A percentile compares a stretch with the other conserved stretches of the same genome.
Conservation (phyloP, 345 rosid species). For the Gossypium rotundifolium region DNA sequence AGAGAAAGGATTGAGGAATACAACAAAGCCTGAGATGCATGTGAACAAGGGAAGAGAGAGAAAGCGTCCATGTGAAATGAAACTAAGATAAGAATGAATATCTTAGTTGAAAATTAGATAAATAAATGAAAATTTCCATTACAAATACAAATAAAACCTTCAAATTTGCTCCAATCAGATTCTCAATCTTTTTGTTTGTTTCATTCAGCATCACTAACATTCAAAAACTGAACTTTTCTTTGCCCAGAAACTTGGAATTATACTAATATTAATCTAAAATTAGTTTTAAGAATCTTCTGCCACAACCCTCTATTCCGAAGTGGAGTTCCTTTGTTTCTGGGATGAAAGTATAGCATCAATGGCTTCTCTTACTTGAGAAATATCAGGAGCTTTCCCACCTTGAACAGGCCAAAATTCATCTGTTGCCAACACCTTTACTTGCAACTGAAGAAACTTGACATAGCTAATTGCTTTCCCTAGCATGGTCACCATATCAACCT, state of each 20-base stretch:
- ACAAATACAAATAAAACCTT: neutral
- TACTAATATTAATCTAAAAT: conserved; percentile 1
- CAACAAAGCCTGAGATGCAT: neutral
- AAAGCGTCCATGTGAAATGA: conserved; percentile 19
- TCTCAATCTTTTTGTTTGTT: neutral
- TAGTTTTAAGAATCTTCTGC: conserved; percentile 1
- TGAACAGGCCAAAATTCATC: conserved; percentile 98
- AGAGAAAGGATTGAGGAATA: neutral
- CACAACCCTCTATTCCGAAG: conserved; percentile 25
- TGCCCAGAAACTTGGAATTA: conserved; percentile 11
- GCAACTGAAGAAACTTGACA: conserved; percentile 91
- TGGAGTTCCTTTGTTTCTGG: conserved; percentile 53
- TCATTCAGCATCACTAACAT: neutral
- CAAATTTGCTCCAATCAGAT: neutral
- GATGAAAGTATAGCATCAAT: conserved; percentile 92
- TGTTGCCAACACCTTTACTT: conserved; percentile 92
- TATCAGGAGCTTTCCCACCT: conserved; percentile 91
- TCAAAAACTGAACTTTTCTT: conserved; percentile 23
- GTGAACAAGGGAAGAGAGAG: neutral
- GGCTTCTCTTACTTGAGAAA: conserved; percentile 92
- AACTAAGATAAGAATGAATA: conserved; percentile 8
- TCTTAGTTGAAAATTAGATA: conserved; percentile 17
- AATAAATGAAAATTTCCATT: conserved; percentile 24
- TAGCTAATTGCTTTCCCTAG: conserved; percentile 81
- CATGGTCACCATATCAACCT: conserved; percentile 96